Evolutionary conservation across 2,329 filamentous ascomycete species (phyloP), one percentile per base, ranked within the genome.

Genomic region (Ophiosphaerella herpotricha): DNA sequence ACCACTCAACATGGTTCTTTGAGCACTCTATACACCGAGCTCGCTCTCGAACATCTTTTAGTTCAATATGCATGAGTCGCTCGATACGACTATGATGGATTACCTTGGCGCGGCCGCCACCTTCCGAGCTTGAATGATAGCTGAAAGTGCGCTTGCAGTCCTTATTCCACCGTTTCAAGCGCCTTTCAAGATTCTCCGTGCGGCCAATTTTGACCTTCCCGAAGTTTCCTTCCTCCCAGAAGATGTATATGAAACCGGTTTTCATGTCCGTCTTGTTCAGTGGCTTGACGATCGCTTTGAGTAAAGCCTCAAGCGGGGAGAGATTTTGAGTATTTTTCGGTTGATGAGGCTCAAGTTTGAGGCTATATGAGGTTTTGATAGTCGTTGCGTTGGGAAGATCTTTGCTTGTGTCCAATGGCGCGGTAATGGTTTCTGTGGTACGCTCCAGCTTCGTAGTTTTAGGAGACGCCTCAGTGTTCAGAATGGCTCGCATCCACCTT

Each of bases 1-100:
- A 97, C 92, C 92, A 97, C 75, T 97, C 92, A 36, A 85, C 79
- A 72, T 97, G 92, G 59, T 89, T 86, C 60, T 83, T 85, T 1
- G 89, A 90, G 64, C 93, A 97, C 1, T 83, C 80, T 2, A 77
- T 77, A 67, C 93, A 97, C 34, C 80, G 81, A 3, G 64, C 83
- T 73, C 78, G 84, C 52, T 70, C 84, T 75, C 69, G 74, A 51
- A 75, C 71, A 23, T 78, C 78, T 21, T 80, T 78, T 23, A 96
- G 80, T 74, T 97, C 92, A 13, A 96, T 77, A 68, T 97, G 92
- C 36, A 96, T 86, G 40, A 97, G 76, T 26, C 89, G 80, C 76
- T 97, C 92, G 9, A 97, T 89, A 43, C 89, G 87, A 29, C 26
- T 29, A 11, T 29, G 26, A 5, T 29, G 26, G 11, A 29, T 7